Evolutionary conservation across 257 asterid species (phyloP).

Genomic region (Solanum gracilifrons): DNA sequence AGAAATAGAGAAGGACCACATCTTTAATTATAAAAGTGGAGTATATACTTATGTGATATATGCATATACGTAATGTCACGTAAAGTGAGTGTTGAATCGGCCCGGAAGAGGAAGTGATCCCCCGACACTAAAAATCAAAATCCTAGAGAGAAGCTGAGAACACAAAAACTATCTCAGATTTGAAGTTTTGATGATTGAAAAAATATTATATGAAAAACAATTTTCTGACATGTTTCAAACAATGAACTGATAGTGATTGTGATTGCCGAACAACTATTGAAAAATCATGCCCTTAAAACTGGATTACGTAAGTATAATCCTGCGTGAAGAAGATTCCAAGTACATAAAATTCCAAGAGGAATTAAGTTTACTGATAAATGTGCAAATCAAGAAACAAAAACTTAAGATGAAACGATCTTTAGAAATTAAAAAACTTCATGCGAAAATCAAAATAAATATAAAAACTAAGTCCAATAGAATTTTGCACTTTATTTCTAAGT

Average conservation of each 20-base stretch:
- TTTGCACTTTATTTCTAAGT: not conserved
- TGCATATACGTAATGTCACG: not conserved
- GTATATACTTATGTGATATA: not conserved
- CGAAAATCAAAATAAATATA: too few relatives aligned
- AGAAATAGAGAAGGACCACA: not conserved
- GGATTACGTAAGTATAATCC: not conserved
- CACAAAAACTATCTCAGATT: not conserved
- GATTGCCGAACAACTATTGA: not conserved
- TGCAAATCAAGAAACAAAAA: not conserved
- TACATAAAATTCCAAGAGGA: not conserved
- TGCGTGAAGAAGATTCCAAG: not conserved
- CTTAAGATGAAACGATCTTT: not conserved
- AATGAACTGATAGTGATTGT: not conserved
- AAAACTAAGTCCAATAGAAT: not conserved
- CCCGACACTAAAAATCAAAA: not conserved
- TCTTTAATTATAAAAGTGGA: not conserved
- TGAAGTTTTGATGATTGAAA: not conserved
- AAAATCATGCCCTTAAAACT: not conserved
- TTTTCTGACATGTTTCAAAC: not conserved
- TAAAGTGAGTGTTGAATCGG: not conserved
- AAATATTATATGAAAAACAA: not conserved
- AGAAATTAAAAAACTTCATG: too few relatives aligned
- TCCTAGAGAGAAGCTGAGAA: not conserved
- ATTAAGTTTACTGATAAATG: not conserved
- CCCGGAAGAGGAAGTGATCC: not conserved